Evolutionary conservation across 805 yeast genomes (phyloP).

Genomic region (Candida glaebosa): DNA sequence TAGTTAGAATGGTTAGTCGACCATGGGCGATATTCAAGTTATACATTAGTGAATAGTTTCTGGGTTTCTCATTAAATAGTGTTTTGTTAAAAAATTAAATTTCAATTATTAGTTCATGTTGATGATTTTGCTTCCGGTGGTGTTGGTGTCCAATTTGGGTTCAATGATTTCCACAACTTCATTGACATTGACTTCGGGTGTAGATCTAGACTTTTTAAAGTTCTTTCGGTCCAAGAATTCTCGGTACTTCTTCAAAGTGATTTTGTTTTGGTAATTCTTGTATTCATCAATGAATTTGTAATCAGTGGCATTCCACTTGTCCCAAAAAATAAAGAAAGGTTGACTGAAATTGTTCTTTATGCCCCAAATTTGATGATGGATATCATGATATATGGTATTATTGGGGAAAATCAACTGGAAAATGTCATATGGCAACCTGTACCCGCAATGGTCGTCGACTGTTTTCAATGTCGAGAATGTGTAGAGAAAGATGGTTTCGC

Average conservation of each 20-base stretch:
- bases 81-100: too few species aligned
- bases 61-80: not conserved
- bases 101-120: too few species aligned
- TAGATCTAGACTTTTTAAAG: constrained; percentile 9
- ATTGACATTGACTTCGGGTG: constrained; percentile 3
- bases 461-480: constrained; percentile 93
- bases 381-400: constrained; percentile 93
- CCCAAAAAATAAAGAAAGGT: constrained; percentile 97
- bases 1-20: not conserved
- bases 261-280: constrained; percentile 58
- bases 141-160: not conserved
- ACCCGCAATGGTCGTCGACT: constrained; percentile 99
- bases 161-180: not conserved
- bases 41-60: not conserved
- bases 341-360: constrained; percentile 90
- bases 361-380: constrained; percentile 96
- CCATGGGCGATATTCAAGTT: not conserved
- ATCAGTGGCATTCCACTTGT: constrained; percentile 64
- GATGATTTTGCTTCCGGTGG: too few species aligned
- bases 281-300: constrained; percentile 62
- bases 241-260: constrained; percentile 64
- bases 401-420: constrained; percentile 91
- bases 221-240: constrained; percentile 46
- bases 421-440: constrained; percentile 85
- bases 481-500: constrained; percentile 72